phyloP scores from a whole-genome alignment of 768 basidiomycete species.

The Tricholoma hemisulphureum region DNA sequence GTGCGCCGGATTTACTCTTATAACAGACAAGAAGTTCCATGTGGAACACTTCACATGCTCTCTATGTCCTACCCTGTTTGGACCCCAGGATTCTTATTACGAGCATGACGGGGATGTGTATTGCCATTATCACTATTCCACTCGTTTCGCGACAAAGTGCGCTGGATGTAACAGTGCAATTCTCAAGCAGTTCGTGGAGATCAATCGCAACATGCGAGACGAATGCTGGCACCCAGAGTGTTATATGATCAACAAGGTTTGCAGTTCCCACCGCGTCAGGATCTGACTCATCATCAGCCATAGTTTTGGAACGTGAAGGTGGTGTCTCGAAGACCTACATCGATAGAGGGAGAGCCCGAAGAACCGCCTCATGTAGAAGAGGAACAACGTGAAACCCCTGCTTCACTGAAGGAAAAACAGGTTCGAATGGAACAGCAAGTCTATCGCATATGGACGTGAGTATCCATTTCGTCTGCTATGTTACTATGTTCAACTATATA shows the following conservation, averaged over 20 bases:
- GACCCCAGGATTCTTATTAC: slow-evolving; percentile 98
- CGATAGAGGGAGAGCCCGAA: slow-evolving; percentile 48
- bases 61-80: slow-evolving; percentile 92
- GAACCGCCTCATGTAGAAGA: slow-evolving; percentile 68
- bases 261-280: slow-evolving; percentile 16
- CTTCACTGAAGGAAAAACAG: slow-evolving; percentile 85
- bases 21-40: slow-evolving; percentile 93
- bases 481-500: slow-evolving; percentile 7
- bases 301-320: slow-evolving; percentile 99
- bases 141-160: slow-evolving; percentile 97
- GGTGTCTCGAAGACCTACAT: slow-evolving; percentile 67
- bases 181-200: slow-evolving; percentile 98
- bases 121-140: slow-evolving; percentile 99
- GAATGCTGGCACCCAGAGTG: slow-evolving; percentile 99
- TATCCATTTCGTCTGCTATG: slow-evolving; percentile 18
- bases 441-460: slow-evolving; percentile 98
- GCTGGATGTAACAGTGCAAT: slow-evolving; percentile 97
- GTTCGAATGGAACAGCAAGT: slow-evolving; percentile 95
- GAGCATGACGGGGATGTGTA: slow-evolving; percentile 98
- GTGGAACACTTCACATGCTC: slow-evolving; percentile 99
- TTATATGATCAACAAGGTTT: slow-evolving; percentile 99
- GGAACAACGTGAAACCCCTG: slow-evolving; percentile 76
- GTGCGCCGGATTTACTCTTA: slow-evolving; percentile 13
- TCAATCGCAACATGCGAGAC: slow-evolving; percentile 96
- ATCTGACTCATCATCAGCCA: not conserved